These are phyloP conservation scores for Erysimum cheiranthoides DNA, from an alignment of 345 rosid species.

Conservation along the genomic window DNA sequence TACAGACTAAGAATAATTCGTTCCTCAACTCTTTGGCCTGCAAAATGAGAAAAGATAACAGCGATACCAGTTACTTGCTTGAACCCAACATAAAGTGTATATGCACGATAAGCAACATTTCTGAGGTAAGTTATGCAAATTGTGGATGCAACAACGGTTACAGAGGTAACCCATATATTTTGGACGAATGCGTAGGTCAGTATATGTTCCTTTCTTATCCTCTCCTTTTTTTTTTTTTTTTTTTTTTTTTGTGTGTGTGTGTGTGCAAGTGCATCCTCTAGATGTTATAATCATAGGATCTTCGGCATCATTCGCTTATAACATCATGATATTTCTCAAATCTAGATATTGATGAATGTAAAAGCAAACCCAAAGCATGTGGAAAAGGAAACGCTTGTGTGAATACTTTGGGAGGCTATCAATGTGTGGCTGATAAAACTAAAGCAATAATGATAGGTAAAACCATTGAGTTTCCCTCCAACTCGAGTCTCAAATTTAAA, in stretches of 20 bases:
- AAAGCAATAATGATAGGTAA: conserved; percentile 25
- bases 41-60: background rate
- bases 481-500: background rate
- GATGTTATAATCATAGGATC: too few species aligned
- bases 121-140: background rate
- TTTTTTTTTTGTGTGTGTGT: too few species aligned
- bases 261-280: background rate
- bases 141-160: conserved; percentile 48
- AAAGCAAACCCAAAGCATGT: background rate
- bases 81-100: background rate
- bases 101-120: conserved; percentile 1
- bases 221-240: background rate
- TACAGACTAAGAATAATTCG: background rate
- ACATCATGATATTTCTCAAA: background rate
- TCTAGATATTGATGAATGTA: conserved; percentile 27
- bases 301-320: background rate
- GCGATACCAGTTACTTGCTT: background rate
- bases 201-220: conserved; percentile 3
- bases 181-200: conserved; percentile 39
- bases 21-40: conserved; percentile 22
- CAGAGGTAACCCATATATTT: conserved; percentile 44
- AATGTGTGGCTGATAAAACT: background rate
- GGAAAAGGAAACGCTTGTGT: background rate
- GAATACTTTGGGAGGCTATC: background rate
- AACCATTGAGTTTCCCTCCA: background rate